A percentile compares a stretch with the other conserved stretches of the same genome.
Conservation (phyloP, 495 filamentous ascomycete genomes). For the Recurvomyces mirabilis region DNA sequence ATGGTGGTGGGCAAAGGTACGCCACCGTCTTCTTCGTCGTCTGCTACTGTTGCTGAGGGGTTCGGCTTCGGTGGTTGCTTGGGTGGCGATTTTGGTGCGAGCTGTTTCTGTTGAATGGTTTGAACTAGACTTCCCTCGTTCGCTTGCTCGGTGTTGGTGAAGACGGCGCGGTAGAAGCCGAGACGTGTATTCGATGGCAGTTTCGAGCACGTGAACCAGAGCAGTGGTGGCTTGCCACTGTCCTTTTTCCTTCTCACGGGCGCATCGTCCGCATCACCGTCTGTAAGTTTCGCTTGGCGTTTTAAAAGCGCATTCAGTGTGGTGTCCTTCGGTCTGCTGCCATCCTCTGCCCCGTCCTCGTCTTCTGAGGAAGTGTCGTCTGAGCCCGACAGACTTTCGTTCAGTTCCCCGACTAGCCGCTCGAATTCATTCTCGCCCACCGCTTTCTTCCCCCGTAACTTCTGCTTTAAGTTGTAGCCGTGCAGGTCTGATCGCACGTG, state of each 20-base stretch:
- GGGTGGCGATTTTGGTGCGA: constrained; percentile 41
- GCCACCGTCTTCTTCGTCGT: constrained; percentile 35
- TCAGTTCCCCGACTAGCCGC: constrained; percentile 67
- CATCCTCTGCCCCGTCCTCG: constrained; percentile 37
- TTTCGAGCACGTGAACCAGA: constrained; percentile 72
- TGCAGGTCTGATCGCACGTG: constrained; percentile 91
- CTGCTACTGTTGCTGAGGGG: no score
- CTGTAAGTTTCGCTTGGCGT: constrained; percentile 62
- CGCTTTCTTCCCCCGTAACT: constrained; percentile 53
- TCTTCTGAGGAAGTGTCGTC: constrained; percentile 44
- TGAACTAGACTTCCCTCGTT: constrained; percentile 53
- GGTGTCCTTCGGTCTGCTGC: constrained; percentile 38
- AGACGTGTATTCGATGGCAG: constrained; percentile 69
- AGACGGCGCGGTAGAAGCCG: constrained; percentile 76
- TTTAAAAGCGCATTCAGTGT: constrained; percentile 64
- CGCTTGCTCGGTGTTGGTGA: constrained; percentile 56
- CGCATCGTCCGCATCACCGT: constrained; percentile 41
- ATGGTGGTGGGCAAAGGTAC: constrained; percentile 38
- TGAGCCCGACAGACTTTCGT: constrained; percentile 86
- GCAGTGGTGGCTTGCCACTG: constrained; percentile 57
- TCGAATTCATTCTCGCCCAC: constrained; percentile 74
- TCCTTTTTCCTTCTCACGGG: constrained; percentile 38
- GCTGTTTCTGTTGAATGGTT: constrained; percentile 60
- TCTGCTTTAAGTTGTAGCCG: constrained; percentile 87
- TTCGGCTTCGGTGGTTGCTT: constrained; percentile 24